phyloP scores from a whole-genome alignment of 2,329 filamentous ascomycete species.

The Metarhizium brunneum region DNA sequence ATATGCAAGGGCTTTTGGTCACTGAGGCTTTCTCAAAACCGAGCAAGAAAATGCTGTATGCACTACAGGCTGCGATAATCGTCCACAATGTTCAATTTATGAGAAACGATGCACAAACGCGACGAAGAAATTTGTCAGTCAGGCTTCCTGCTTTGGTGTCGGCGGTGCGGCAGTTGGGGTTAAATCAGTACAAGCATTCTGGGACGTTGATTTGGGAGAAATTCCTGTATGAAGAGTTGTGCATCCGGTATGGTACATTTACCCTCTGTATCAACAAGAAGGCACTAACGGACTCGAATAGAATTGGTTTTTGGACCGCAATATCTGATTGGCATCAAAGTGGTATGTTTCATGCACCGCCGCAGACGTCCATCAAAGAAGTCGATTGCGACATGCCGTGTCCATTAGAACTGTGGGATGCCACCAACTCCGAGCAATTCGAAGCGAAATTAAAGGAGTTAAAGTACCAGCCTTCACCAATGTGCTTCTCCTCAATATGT shows the following conservation, averaged over 20 bases:
- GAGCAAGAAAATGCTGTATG: constrained; percentile 8
- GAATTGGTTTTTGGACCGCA: constrained; percentile 14
- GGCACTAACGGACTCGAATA: not conserved
- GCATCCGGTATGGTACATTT: not conserved
- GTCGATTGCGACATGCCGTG: constrained; percentile 16
- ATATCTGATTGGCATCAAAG: constrained; percentile 18
- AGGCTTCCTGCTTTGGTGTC: no score
- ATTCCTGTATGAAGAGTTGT: no score
- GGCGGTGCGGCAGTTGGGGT: no score
- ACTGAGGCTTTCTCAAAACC: no score
- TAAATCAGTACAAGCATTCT: no score
- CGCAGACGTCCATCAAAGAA: constrained; percentile 13
- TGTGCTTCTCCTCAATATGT: not conserved
- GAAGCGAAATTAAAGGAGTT: not conserved
- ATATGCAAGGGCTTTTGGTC: no score
- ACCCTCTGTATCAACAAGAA: constrained; percentile 4
- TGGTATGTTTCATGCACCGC: constrained; percentile 15
- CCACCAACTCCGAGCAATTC: constrained; percentile 11
- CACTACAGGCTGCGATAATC: constrained; percentile 16
- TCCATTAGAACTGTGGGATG: constrained; percentile 16
- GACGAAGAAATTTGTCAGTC: constrained; percentile 5
- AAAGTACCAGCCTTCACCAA: not conserved
- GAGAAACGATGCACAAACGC: constrained; percentile 8
- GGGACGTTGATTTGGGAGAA: no score
- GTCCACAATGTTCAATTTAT: constrained; percentile 13